Evolutionary conservation across 2,329 filamentous ascomycete species (phyloP), one percentile per base, ranked within the genome.

Genomic region (Cladophialophora carrionii): DNA sequence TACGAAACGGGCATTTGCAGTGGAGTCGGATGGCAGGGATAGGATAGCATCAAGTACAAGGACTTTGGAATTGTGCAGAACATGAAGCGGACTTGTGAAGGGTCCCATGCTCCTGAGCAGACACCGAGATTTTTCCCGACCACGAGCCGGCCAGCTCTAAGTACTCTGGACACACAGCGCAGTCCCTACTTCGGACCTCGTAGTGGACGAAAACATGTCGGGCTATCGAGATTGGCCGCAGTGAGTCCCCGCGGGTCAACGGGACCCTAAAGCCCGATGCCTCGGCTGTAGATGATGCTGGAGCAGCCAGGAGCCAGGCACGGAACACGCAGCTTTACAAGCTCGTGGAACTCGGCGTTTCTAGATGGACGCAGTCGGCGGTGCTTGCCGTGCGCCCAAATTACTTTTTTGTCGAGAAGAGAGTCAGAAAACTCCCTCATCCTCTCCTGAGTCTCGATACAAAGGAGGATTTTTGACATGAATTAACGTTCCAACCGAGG

Each of bases 181-280:
- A 43, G 37, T 14, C 37, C 37, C 37, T 43, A 46, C n/a, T n/a
- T n/a, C n/a, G n/a, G n/a, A 4, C 17, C 10, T 9, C n/a, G n/a
- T n/a, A 46, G 46, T 24, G 22, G 43, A 63, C 54, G 61, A 57
- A 63, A 58, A 63, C 61, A 53, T 57, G 17, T 52, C 61, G 61
- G 61, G 46, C 34, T 37, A 20, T 29, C 20, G 31, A 34, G 31
- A 17, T 37, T 51, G 46, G 37, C 57, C 17, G 31, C 14, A 61
- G 37, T 37, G 24, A 14, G 3, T 10, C 10, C 8, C 26, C 37
- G 34, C 52, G 59, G 59, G 32, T 61, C 10, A 41, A 60, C 20
- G 57, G 57, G 26, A 17, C 29, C 46, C 8, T 17, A 24, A 32
- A n/a, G 34, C 4, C 51, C 51, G 59, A 55, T 54, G 52, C 59